Base-by-base conservation (phyloP, 306 rosid genomes). In the Casuarina cunninghamiana region DNA sequence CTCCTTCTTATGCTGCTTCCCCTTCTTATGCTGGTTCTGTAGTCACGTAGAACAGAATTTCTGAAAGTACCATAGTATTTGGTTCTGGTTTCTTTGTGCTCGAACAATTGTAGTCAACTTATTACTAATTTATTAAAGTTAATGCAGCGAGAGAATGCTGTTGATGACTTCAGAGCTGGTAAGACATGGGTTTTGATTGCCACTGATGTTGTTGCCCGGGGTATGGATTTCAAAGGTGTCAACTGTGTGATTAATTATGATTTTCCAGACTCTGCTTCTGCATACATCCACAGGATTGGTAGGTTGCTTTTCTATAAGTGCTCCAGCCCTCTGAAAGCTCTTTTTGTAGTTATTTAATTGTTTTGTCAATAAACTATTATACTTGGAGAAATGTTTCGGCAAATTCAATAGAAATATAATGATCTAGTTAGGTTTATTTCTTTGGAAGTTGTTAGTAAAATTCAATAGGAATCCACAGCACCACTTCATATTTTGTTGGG, bases 121-220 rank as follows among this genome's bases (percentile, higher is more conserved):
- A 38, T 32, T 78, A 43, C 78, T 83, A 43, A 82, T 71, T 35
- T 72, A 63, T 71, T 53, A 16, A 73, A 69, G 62, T 75, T 75
- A 73, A 73, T 81, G 16, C 92, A 95, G 99, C 89, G 99, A 83
- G 96, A 91, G 85, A 81, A 91, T 81, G 97, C 90, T 61, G 91
- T 95, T 39, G 90, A 95, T 72, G 81, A 86, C 86, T 95, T 95
- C 91, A 86, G 99, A 89, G 93, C 97, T 41, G 97, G 99, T 37
- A 91, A 93, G 82, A 88, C 97, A 53, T 95, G 99, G 99, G 96
- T 95, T 81, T 86, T 95, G 77, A 93, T 95, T 83, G 97, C 97
- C 73, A 95, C 97, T 69, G 99, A 95, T 73, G 96, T 95, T 65
- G 92, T 95, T 86, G 97, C 99, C 53, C 91, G 97, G 55, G 99